phyloP scores from a whole-genome alignment of 768 basidiomycete genomes.

The Collybia sp. region DNA sequence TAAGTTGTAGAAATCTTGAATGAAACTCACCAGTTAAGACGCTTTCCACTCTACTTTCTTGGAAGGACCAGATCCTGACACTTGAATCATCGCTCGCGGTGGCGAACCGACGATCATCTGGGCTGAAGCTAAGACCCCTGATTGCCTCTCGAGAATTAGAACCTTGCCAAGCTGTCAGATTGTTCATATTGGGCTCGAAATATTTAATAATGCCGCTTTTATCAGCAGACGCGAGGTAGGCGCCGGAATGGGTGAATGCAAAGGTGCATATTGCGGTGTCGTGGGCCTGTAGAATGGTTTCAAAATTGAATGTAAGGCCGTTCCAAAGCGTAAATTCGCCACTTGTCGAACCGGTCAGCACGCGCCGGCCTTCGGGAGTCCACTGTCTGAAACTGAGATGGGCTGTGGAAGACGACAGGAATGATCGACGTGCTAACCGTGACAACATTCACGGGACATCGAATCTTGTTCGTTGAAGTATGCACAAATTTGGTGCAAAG shows the following conservation, averaged over 20 bases:
- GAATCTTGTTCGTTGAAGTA: slow-evolving; percentile 97
- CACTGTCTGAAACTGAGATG: slow-evolving; percentile 49
- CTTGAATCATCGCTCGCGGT: slow-evolving; percentile 96
- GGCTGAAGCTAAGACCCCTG: slow-evolving; percentile 86
- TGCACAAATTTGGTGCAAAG: slow-evolving; percentile 97
- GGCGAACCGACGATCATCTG: slow-evolving; percentile 88
- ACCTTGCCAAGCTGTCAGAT: slow-evolving; percentile 89
- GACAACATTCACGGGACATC: slow-evolving; percentile 95
- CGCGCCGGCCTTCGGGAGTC: slow-evolving; percentile 93
- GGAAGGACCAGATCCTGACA: slow-evolving; percentile 93
- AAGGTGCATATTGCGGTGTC: slow-evolving; percentile 91
- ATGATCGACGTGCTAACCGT: slow-evolving; percentile 50
- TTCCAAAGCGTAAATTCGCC: slow-evolving; percentile 99
- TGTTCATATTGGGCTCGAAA: slow-evolving; percentile 99
- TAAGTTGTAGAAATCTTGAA: not conserved
- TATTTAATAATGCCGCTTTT: slow-evolving; percentile 96
- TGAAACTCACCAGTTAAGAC: slow-evolving; percentile 67
- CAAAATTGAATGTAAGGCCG: slow-evolving; percentile 98
- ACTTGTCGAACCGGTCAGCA: slow-evolving; percentile 92
- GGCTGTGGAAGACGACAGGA: not conserved
- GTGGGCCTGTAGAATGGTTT: slow-evolving; percentile 98
- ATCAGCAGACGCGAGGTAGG: slow-evolving; percentile 90
- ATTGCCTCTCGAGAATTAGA: slow-evolving; percentile 87
- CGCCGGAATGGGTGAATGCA: slow-evolving; percentile 88
- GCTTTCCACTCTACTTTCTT: slow-evolving; percentile 85